Percentiles rank a stretch among this genome's conserved stretches.
Evolutionary conservation across 2,329 filamentous ascomycete genomes (phyloP).

Genomic region (Microsporum canis): DNA sequence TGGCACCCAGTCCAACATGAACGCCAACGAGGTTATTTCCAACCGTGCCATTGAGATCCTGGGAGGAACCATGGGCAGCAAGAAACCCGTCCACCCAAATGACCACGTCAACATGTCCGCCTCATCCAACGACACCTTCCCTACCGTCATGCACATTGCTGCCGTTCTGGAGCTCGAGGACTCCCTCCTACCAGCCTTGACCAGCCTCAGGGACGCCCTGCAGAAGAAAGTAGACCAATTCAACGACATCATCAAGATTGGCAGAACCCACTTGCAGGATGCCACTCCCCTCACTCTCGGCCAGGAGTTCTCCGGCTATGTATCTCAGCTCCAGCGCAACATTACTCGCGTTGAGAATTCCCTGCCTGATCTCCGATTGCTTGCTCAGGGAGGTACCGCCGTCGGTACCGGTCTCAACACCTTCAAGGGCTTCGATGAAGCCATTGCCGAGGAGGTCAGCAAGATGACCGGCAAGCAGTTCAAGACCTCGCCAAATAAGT

Average conservation of each 20-base stretch:
- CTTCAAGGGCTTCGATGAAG: slow-evolving; percentile 89
- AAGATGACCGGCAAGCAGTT: slow-evolving; percentile 91
- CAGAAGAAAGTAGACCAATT: slow-evolving; percentile 85
- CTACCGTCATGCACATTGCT: slow-evolving; percentile 98
- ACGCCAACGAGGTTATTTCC: slow-evolving; percentile 98
- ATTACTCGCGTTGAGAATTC: slow-evolving; percentile 75
- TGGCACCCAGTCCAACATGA: slow-evolving; percentile 99
- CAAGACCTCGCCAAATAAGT: slow-evolving; percentile 97
- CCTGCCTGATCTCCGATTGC: slow-evolving; percentile 70
- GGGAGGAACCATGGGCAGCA: slow-evolving; percentile 83
- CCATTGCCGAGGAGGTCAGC: slow-evolving; percentile 77
- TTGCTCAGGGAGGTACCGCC: slow-evolving; percentile 92
- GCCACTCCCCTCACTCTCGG: slow-evolving; percentile 90
- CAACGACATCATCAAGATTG: slow-evolving; percentile 96
- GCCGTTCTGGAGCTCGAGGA: slow-evolving; percentile 87
- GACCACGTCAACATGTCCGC: slow-evolving; percentile 99
- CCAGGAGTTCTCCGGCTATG: slow-evolving; percentile 96
- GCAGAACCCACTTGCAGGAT: slow-evolving; percentile 92
- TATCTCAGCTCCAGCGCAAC: slow-evolving; percentile 83
- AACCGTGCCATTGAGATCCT: slow-evolving; percentile 98
- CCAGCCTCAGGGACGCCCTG: slow-evolving; percentile 69
- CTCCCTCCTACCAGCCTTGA: slow-evolving; percentile 70
- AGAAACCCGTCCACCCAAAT: slow-evolving; percentile 98
- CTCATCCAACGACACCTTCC: slow-evolving; percentile 98
- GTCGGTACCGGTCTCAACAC: slow-evolving; percentile 98